Evolutionary conservation across 805 yeast genomes (phyloP).

Genomic region (Wickerhamomyces tratensis): DNA sequence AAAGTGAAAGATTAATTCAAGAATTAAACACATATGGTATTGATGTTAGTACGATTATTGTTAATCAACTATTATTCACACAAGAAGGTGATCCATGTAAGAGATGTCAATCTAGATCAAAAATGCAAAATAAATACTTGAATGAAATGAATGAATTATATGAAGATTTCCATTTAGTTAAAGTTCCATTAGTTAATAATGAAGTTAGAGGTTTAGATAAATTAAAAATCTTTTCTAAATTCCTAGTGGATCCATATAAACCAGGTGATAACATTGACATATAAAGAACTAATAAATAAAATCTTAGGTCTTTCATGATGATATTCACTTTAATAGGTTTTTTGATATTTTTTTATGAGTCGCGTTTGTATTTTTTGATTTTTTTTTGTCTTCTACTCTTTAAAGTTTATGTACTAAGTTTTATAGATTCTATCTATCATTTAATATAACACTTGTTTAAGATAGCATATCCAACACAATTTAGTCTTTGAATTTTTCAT

Average conservation of each 20-base stretch:
- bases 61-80: conserved; percentile 89
- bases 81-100: conserved; percentile 66
- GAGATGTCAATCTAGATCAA: conserved; percentile 87
- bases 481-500: too few relatives aligned
- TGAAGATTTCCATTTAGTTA: conserved; percentile 94
- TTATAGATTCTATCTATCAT: too few relatives aligned
- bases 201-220: conserved; percentile 93
- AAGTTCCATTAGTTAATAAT: conserved; percentile 89
- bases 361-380: too few relatives aligned
- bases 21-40: conserved; percentile 90
- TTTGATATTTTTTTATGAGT: too few relatives aligned
- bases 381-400: too few relatives aligned
- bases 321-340: too few relatives aligned
- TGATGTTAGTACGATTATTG: conserved; percentile 95
- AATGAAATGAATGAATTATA: conserved; percentile 94
- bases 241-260: conserved; percentile 68
- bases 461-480: too few relatives aligned
- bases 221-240: conserved; percentile 73
- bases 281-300: background rate
- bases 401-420: too few relatives aligned
- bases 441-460: too few relatives aligned
- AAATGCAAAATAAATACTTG: conserved; percentile 91
- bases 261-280: conserved; percentile 32
- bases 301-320: too few relatives aligned
- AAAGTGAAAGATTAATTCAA: conserved; percentile 96